phyloP scores from a whole-genome alignment of 257 asterid genomes.

The Penstemon newberryi region DNA sequence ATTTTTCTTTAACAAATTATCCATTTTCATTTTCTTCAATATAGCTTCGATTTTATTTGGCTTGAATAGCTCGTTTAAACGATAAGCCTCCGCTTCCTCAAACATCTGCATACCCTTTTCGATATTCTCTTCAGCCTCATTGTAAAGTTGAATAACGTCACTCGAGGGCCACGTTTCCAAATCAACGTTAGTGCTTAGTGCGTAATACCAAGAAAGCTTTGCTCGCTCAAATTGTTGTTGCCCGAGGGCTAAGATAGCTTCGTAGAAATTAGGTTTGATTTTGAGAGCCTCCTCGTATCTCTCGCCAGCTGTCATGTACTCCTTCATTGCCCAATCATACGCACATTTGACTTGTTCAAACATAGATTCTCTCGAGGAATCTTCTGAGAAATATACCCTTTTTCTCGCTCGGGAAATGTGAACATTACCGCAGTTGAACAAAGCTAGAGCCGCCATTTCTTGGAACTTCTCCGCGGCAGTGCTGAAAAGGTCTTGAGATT shows the following conservation, averaged over 20 bases:
- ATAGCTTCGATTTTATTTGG: slow-evolving; percentile 35
- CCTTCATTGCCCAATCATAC: slow-evolving; percentile 71
- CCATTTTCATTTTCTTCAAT: slow-evolving; percentile 54
- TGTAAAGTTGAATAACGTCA: slow-evolving; percentile 66
- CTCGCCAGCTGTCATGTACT: slow-evolving; percentile 61
- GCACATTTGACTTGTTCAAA: slow-evolving; percentile 46
- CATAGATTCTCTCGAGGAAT: slow-evolving; percentile 51
- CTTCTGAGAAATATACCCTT: slow-evolving; percentile 56
- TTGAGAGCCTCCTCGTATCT: slow-evolving; percentile 69
- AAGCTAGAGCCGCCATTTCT: slow-evolving; percentile 83
- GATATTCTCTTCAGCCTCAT: slow-evolving; percentile 73
- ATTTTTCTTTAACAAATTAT: slow-evolving; percentile 35
- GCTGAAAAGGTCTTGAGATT: slow-evolving; percentile 66
- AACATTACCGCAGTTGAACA: slow-evolving; percentile 88
- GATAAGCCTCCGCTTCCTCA: slow-evolving; percentile 60
- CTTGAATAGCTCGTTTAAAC: slow-evolving; percentile 37
- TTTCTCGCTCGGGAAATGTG: slow-evolving; percentile 80
- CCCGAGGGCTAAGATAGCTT: slow-evolving; percentile 70
- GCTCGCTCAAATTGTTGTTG: slow-evolving; percentile 85
- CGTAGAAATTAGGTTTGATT: slow-evolving; percentile 66
- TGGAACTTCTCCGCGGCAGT: slow-evolving; percentile 72
- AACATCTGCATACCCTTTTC: slow-evolving; percentile 81
- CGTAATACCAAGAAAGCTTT: slow-evolving; percentile 78
- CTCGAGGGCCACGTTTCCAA: slow-evolving; percentile 62
- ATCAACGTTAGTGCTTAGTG: slow-evolving; percentile 53